A percentile compares a stretch with the other conserved stretches of the same genome.
These are phyloP conservation scores for Radiomyces spectabilis DNA, from an alignment of 192 early-diverging fungal genomes.

Conservation along the genomic window DNA sequence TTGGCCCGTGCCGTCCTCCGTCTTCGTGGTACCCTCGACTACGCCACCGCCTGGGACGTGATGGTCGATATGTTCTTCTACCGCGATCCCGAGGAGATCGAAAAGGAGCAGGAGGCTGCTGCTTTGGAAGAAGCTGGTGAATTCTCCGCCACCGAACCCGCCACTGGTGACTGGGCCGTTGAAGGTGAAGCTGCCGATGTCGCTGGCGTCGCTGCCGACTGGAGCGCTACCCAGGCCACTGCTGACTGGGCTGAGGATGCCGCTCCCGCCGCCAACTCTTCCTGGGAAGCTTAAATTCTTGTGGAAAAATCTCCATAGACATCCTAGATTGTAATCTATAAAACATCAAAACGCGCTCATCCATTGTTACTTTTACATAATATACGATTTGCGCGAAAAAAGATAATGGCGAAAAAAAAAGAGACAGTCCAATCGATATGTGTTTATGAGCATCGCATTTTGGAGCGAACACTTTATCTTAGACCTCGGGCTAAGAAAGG, in stretches of 20 bases:
- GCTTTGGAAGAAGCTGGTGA: constrained; percentile 32
- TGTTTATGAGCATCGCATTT: no score
- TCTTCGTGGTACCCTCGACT: constrained; percentile 87
- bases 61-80: constrained; percentile 99
- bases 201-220: constrained; percentile 39
- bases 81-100: constrained; percentile 95
- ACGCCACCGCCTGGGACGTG: constrained; percentile 83
- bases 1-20: constrained; percentile 98
- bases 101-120: constrained; percentile 78
- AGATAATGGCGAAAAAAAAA: no score
- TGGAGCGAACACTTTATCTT: no score
- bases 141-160: constrained; percentile 30
- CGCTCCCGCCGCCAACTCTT: constrained; percentile 14
- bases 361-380: no score
- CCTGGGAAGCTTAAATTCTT: constrained; percentile 30
- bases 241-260: constrained; percentile 30
- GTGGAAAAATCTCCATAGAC: no score
- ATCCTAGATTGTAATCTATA: no score
- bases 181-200: constrained; percentile 41
- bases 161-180: constrained; percentile 56
- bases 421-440: no score
- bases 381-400: no score
- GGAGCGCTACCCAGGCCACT: constrained; percentile 17
- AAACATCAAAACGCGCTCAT: no score
- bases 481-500: no score